Conservation (phyloP, 441 rosid genomes). For the Adansonia madagascariensis region DNA sequence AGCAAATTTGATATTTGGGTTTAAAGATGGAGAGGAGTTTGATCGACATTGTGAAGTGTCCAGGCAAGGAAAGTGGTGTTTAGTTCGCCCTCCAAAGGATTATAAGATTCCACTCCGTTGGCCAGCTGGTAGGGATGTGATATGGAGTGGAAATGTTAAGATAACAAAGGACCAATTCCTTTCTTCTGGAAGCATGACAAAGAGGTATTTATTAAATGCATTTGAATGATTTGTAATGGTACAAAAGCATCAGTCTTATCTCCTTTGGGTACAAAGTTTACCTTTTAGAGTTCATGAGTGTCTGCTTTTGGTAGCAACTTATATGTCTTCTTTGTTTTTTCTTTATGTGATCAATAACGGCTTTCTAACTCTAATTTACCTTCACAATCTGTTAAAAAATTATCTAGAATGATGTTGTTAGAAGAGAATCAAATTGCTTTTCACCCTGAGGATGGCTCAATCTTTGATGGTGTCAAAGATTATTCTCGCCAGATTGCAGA, state of each 20-base stretch:
- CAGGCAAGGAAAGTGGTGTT: constrained; percentile 53
- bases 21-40: constrained; percentile 81
- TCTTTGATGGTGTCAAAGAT: constrained; percentile 91
- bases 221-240: constrained; percentile 7
- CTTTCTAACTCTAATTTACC: constrained; percentile 13
- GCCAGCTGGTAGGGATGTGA: constrained; percentile 94
- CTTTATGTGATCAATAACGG: constrained; percentile 14
- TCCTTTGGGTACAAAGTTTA: neutral
- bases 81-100: constrained; percentile 91
- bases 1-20: constrained; percentile 70
- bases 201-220: constrained; percentile 51
- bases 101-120: constrained; percentile 90
- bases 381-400: neutral
- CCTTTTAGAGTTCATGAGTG: neutral
- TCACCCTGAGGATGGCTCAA: constrained; percentile 84
- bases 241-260: constrained; percentile 6
- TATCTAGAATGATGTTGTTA: constrained; percentile 78
- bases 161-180: constrained; percentile 96
- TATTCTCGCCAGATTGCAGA: constrained; percentile 94
- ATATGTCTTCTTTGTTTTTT: neutral
- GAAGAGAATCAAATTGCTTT: constrained; percentile 99
- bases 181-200: constrained; percentile 94
- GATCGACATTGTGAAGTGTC: constrained; percentile 87
- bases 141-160: constrained; percentile 95
- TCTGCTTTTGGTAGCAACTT: constrained; percentile 13